Base-by-base conservation (phyloP, 805 yeast species). In the Kodamaea kaohsiungensis region DNA sequence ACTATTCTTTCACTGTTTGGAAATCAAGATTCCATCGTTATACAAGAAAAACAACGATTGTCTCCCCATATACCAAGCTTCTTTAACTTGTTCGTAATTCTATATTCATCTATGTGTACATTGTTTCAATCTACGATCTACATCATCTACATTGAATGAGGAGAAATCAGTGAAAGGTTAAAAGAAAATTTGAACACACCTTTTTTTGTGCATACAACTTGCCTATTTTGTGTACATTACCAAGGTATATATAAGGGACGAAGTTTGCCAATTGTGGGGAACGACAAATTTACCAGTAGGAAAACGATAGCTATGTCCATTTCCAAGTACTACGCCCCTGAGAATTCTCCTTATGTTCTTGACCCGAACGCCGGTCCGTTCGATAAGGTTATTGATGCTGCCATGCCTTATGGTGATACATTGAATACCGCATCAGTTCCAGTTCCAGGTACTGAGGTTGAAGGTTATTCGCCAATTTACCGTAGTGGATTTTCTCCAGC, bases 381-480 rank as follows among this genome's bases (percentile, higher is more conserved):
- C 51, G 33, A 42, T 18, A 57, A 63, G 8, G 7, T 62, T 43
- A 18, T 65, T 10, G 39, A 43, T 15, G 39, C 46, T 27, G 49
- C 56, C 48, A n/a, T 63, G 42, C 69, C 69, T 2, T 48, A 63
- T 37, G 55, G 54, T 7, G 45, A 56, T 38, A 40, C 40, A n/a
- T 48, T 43, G 25, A 45, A 43, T n/a, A 30, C 52, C 6, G 13
- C 35, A 7, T 54, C 58, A 7, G 56, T 53, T 7, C 56, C 63
- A 1, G 48, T 66, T 3, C 60, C 65, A 1, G 65, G 62, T 9
- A 49, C 57, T 15, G 60, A 53, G 13, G 56, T 53, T 39, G 59
- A 59, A 0, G 77, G 74, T 1, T 64, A 45, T 53, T 68, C 74
- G 1, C 58, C 65, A 3, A 63, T 72, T 42, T 73, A 69, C 61